Evolutionary conservation across 2,329 filamentous ascomycete genomes (phyloP).

Genomic region (Herpotrichia juniperi): DNA sequence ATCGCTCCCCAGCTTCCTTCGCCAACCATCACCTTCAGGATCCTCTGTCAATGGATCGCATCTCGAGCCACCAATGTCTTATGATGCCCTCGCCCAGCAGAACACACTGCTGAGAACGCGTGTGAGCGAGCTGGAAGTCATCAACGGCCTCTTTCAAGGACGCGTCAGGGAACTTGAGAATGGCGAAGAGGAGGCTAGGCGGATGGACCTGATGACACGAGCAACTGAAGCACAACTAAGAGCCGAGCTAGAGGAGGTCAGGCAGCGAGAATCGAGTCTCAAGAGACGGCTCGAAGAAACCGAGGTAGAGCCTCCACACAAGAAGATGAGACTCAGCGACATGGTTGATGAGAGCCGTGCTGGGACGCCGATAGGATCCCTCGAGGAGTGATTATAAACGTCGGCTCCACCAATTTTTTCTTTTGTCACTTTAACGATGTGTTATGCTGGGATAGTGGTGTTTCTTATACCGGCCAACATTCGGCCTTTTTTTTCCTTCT

Average conservation of each 20-base stretch:
- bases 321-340: conserved; percentile 63
- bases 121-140: conserved; percentile 92
- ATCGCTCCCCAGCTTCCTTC: conserved; percentile 51
- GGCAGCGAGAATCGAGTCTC: conserved; percentile 78
- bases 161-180: conserved; percentile 75
- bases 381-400: conserved; percentile 28
- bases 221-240: conserved; percentile 64
- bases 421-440: conserved; percentile 21
- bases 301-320: conserved; percentile 57
- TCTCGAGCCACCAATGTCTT: conserved; percentile 74
- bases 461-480: conserved; percentile 10
- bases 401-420: conserved; percentile 9
- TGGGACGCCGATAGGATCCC: conserved; percentile 39
- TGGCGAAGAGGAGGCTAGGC: conserved; percentile 71
- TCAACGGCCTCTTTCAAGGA: conserved; percentile 75
- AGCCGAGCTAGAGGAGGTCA: conserved; percentile 72
- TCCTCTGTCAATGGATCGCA: conserved; percentile 66
- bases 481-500: neutral
- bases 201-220: conserved; percentile 68
- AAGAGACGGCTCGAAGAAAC: conserved; percentile 80
- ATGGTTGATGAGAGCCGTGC: conserved; percentile 54
- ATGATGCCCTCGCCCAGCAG: conserved; percentile 78
- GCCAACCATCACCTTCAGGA: conserved; percentile 61
- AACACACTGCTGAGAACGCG: conserved; percentile 93
- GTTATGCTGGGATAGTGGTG: conserved; percentile 18